Base-by-base conservation (phyloP, 2,329 filamentous ascomycete species). In the Claviceps purpurea region DNA sequence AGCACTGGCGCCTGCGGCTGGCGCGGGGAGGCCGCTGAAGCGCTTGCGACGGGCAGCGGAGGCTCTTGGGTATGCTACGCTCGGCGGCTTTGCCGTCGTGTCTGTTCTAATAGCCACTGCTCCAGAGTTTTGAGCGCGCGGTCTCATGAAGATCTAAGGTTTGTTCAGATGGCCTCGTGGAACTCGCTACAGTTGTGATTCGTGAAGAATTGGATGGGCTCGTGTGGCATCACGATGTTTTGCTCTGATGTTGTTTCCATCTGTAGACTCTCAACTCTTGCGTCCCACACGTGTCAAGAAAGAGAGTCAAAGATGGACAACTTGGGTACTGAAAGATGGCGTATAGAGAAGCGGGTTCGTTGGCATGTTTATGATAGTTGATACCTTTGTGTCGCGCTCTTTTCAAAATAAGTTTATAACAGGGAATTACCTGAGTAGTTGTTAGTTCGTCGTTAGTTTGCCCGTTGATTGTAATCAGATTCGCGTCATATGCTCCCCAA, bases 31-130 rank as follows among this genome's bases (percentile, higher is more conserved):
- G 10, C 61, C 64, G 16, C 50, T 37, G 3, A 70, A 69, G 47
- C 62, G 66, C 5, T 53, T 69, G 43, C 63, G 64, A 13, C 63
- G 61, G 47, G 63, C 62, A 43, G 68, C 65, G 4, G 68, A 70
- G 49, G 62, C 62, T 0, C 55, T 69, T 24, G 65, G 68, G 8
- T 66, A 64, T 40, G 67, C 64, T 11, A 64, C 68, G 5, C 56
- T 70, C 3, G 68, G 68, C 7, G 68, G 68, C 20, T 59, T 67
- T 7, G 66, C 66, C n/a, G 68, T 69, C 41, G 64, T 70, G 62
- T 66, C 67, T 24, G 68, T 66, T 3, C 55, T 70, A 39, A 70
- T 70, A 49, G 68, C 65, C 20, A 70, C 67, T 3, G 68, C 68
- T 3, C 68, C 68, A 3, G 53, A 51, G 1, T 53, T 62, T 18